These are phyloP conservation scores for Candida vartiovaarae DNA, from an alignment of 805 yeast genomes.

Conservation along the genomic window DNA sequence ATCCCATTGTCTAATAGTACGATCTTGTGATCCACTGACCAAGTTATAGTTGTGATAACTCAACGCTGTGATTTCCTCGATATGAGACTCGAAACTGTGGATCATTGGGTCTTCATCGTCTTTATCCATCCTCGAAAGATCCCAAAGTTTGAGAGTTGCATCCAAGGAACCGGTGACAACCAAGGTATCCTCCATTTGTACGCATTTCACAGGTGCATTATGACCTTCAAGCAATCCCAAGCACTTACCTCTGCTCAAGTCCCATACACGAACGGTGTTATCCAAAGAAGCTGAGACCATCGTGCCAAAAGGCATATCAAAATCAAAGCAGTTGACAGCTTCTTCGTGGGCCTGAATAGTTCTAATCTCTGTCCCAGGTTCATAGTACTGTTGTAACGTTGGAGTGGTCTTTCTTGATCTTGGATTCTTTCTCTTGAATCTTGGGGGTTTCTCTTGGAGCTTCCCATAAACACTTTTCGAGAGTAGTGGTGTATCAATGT, in stretches of 20 bases:
- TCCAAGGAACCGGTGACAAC: slow-evolving; percentile 56
- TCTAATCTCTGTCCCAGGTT: slow-evolving; percentile 48
- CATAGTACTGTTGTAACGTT: slow-evolving; percentile 56
- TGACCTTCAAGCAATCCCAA: slow-evolving; percentile 55
- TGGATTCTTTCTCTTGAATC: slow-evolving; percentile 24
- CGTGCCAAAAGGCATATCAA: slow-evolving; percentile 69
- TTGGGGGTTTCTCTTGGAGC: slow-evolving; percentile 29
- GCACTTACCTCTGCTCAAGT: slow-evolving; percentile 49
- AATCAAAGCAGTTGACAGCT: slow-evolving; percentile 51
- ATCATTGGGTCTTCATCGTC: slow-evolving; percentile 30
- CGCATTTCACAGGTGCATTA: slow-evolving; percentile 46
- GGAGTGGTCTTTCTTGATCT: slow-evolving; percentile 46
- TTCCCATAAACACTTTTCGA: slow-evolving; percentile 40
- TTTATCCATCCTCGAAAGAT: slow-evolving; percentile 27
- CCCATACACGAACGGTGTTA: slow-evolving; percentile 80
- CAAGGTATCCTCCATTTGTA: slow-evolving; percentile 47
- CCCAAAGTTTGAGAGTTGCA: slow-evolving; percentile 59
- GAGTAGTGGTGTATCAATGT: slow-evolving; percentile 25
- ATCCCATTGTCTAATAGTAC: slow-evolving; percentile 76
- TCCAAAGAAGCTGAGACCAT: slow-evolving; percentile 75
- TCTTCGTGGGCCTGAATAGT: slow-evolving; percentile 46
- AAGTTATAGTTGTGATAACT: slow-evolving; percentile 46
- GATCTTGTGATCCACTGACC: slow-evolving; percentile 65
- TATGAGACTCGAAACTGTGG: slow-evolving; percentile 53
- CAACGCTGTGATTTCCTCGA: slow-evolving; percentile 59